Percentiles rank a stretch among this genome's conserved stretches.
Evolutionary conservation across 2,329 filamentous ascomycete genomes (phyloP).

Genomic region (Cladosporium sp.): DNA sequence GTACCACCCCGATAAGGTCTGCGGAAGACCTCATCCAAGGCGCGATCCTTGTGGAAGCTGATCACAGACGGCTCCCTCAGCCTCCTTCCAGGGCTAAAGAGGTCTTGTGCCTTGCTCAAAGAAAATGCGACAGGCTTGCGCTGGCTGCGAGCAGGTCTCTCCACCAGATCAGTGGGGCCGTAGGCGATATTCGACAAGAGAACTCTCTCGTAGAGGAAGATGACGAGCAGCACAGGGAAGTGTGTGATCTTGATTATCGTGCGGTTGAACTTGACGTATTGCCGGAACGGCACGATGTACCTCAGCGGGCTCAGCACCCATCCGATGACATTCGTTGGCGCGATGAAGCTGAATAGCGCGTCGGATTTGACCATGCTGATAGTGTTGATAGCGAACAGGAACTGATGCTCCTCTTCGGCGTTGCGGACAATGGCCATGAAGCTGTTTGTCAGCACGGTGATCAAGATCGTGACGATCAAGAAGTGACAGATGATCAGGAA

Average conservation of each 20-base stretch:
- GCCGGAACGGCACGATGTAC: slow-evolving; percentile 70
- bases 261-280: slow-evolving; percentile 82
- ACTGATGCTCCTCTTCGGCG: slow-evolving; percentile 84
- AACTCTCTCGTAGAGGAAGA: slow-evolving; percentile 80
- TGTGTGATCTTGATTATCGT: slow-evolving; percentile 87
- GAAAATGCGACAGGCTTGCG: slow-evolving; percentile 28
- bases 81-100: slow-evolving; percentile 61
- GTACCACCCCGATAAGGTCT: slow-evolving; percentile 56
- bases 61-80: slow-evolving; percentile 80
- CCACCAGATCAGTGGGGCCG: slow-evolving; percentile 80
- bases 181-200: slow-evolving; percentile 70
- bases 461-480: slow-evolving; percentile 80
- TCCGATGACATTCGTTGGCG: slow-evolving; percentile 83
- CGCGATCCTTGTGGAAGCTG: slow-evolving; percentile 82
- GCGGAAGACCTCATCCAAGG: slow-evolving; percentile 85
- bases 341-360: slow-evolving; percentile 86
- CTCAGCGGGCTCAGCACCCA: slow-evolving; percentile 82
- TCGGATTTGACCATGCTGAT: slow-evolving; percentile 99
- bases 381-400: slow-evolving; percentile 91
- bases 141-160: slow-evolving; percentile 44
- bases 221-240: slow-evolving; percentile 76
- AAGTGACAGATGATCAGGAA: slow-evolving; percentile 96
- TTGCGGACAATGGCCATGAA: slow-evolving; percentile 95
- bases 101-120: slow-evolving; percentile 34
- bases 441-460: slow-evolving; percentile 92